Percentiles rank a stretch among this genome's conserved stretches.
Conservation (phyloP, 1,284 basidiomycete species). For the Pholiota adiposa region DNA sequence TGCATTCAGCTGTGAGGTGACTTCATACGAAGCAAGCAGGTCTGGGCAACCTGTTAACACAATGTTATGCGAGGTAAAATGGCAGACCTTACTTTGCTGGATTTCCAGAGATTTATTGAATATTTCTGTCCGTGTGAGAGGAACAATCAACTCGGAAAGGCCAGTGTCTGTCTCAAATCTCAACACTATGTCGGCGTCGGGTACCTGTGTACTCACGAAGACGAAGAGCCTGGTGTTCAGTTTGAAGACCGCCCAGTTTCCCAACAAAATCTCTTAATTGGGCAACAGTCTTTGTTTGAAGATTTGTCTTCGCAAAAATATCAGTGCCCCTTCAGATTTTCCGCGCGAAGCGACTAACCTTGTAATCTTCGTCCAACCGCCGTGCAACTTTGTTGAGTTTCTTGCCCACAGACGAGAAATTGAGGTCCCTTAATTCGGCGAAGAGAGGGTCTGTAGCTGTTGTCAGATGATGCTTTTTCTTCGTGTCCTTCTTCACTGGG, state of each 20-base stretch:
- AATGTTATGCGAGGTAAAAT: not conserved
- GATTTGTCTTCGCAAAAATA: slow-evolving; percentile 33
- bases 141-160: slow-evolving; percentile 89
- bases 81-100: slow-evolving; percentile 79
- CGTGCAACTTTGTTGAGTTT: slow-evolving; percentile 83
- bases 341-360: slow-evolving; percentile 47
- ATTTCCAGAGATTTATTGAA: slow-evolving; percentile 95
- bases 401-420: slow-evolving; percentile 93
- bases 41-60: slow-evolving; percentile 52
- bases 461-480: slow-evolving; percentile 87
- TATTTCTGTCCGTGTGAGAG: slow-evolving; percentile 82
- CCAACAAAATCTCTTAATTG: slow-evolving; percentile 96
- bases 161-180: slow-evolving; percentile 74
- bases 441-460: slow-evolving; percentile 83
- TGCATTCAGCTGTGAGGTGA: slow-evolving; percentile 72
- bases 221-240: slow-evolving; percentile 87
- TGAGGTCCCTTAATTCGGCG: slow-evolving; percentile 85
- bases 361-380: slow-evolving; percentile 90
- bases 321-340: not conserved
- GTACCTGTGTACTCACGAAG: slow-evolving; percentile 63
- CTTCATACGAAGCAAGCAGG: slow-evolving; percentile 88
- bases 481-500: slow-evolving; percentile 72
- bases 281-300: slow-evolving; percentile 88
- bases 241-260: slow-evolving; percentile 89
- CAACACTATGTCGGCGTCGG: slow-evolving; percentile 5